Percentiles rank a stretch among this genome's conserved stretches.
phyloP scores from a whole-genome alignment of 495 filamentous ascomycete species.

The Evansstolkia leycettana region DNA sequence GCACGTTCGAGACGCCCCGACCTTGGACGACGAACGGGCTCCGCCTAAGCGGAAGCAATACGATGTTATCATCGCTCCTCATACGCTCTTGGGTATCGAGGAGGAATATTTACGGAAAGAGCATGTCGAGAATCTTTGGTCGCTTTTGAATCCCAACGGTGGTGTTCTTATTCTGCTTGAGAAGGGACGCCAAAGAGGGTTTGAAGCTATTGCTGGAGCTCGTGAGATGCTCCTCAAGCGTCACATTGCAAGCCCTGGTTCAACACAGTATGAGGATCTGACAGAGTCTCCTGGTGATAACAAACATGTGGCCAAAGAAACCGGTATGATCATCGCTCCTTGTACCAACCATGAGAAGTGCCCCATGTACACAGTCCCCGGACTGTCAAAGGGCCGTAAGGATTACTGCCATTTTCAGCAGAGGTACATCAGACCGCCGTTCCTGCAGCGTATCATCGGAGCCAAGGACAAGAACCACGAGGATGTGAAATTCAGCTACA shows the following conservation, averaged over 20 bases:
- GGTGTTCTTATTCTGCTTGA: constrained; percentile 82
- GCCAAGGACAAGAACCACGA: constrained; percentile 69
- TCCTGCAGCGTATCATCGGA: constrained; percentile 67
- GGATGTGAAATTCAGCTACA: constrained; percentile 77
- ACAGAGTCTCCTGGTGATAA: constrained; percentile 23
- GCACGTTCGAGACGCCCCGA: constrained; percentile 41
- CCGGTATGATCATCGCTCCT: constrained; percentile 87
- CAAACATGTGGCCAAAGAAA: constrained; percentile 43
- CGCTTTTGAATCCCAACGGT: constrained; percentile 68
- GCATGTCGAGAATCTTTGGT: constrained; percentile 78
- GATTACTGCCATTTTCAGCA: constrained; percentile 90
- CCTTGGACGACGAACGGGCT: constrained; percentile 27
- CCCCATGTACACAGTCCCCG: constrained; percentile 70
- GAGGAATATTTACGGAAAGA: constrained; percentile 65
- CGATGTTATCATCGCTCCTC: constrained; percentile 83
- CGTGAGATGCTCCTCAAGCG: constrained; percentile 64
- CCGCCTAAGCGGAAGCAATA: constrained; percentile 59
- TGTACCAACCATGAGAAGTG: constrained; percentile 86
- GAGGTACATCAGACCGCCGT: constrained; percentile 71
- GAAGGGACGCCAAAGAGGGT: constrained; percentile 83
- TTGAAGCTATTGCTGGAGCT: constrained; percentile 80
- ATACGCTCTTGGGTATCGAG: constrained; percentile 59
- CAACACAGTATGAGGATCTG: constrained; percentile 29
- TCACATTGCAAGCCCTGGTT: constrained; percentile 56
- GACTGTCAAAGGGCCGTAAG: constrained; percentile 55